Evolutionary conservation across 805 yeast genomes (phyloP).

Genomic region (Yarrowia sp.): DNA sequence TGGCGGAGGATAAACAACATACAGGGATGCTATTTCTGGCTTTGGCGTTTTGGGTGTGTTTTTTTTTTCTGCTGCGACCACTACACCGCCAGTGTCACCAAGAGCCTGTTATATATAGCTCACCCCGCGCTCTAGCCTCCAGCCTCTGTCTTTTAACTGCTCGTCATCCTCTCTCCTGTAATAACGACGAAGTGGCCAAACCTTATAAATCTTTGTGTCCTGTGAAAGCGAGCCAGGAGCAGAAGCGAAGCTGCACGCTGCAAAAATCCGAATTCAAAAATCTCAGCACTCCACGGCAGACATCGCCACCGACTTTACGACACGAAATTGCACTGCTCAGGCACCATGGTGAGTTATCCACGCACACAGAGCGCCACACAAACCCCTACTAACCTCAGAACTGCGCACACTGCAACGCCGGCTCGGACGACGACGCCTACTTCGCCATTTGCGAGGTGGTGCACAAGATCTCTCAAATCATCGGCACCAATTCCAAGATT

Average conservation of each 20-base stretch:
- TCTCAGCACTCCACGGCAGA: conserved; percentile 19
- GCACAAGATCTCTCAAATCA: conserved; percentile 25
- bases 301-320: conserved; percentile 24
- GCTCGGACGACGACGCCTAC: conserved; percentile 32
- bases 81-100: no score
- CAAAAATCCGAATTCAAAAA: conserved; percentile 23
- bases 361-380: neutral
- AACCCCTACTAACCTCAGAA: conserved; percentile 17
- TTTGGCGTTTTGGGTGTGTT: no score
- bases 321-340: conserved; percentile 17
- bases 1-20: conserved; percentile 18
- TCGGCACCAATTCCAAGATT: conserved; percentile 19
- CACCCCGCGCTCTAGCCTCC: no score
- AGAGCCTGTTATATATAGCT: no score
- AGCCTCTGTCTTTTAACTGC: neutral
- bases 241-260: conserved; percentile 27
- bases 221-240: conserved; percentile 23
- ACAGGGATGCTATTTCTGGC: conserved; percentile 10
- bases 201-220: conserved; percentile 19
- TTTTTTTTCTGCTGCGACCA: no score
- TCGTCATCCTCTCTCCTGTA: conserved; percentile 10
- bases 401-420: conserved; percentile 27
- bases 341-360: conserved; percentile 2
- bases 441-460: conserved; percentile 31
- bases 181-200: conserved; percentile 18